Evolutionary conservation across 768 basidiomycete species (phyloP).

Genomic region (Russula lepida): DNA sequence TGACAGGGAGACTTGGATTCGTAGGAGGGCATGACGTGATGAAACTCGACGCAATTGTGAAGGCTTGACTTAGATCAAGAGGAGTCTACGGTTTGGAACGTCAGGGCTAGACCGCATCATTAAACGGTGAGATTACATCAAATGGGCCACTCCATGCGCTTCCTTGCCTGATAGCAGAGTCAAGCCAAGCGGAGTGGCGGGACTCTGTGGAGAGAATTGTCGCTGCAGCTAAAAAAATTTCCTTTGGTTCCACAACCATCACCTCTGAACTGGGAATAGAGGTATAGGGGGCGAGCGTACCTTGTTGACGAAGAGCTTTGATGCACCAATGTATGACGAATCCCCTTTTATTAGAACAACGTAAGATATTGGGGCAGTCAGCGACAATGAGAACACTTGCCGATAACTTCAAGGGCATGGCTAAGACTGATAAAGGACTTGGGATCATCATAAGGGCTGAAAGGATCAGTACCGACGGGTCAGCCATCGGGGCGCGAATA

Average conservation of each 20-base stretch:
- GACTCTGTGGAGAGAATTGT: conserved; percentile 52
- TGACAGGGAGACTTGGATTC: conserved; percentile 44
- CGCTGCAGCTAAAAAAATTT: conserved; percentile 45
- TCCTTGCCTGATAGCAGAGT: conserved; percentile 38
- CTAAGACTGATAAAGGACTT: conserved; percentile 42
- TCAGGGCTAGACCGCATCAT: conserved; percentile 27
- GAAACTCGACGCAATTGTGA: conserved; percentile 36
- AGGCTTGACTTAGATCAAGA: conserved; percentile 34
- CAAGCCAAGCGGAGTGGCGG: conserved; percentile 57
- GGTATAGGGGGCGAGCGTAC: conserved; percentile 27
- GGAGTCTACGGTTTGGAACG: conserved; percentile 30
- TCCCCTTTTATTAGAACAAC: conserved; percentile 16
- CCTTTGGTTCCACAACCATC: conserved; percentile 19
- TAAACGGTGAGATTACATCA: conserved; percentile 29
- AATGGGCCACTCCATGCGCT: conserved; percentile 53
- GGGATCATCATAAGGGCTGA: conserved; percentile 39
- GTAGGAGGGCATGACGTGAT: conserved; percentile 44
- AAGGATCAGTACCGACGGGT: background rate
- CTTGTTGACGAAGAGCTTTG: conserved; percentile 37
- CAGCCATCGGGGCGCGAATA: background rate
- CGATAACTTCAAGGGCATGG: conserved; percentile 47
- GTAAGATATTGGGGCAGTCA: background rate
- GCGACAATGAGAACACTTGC: conserved; percentile 14
- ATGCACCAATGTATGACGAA: conserved; percentile 51
- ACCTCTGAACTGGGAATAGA: conserved; percentile 19